Evolutionary conservation across 345 rosid genomes (phyloP).

Genomic region (Brassica carinata): DNA sequence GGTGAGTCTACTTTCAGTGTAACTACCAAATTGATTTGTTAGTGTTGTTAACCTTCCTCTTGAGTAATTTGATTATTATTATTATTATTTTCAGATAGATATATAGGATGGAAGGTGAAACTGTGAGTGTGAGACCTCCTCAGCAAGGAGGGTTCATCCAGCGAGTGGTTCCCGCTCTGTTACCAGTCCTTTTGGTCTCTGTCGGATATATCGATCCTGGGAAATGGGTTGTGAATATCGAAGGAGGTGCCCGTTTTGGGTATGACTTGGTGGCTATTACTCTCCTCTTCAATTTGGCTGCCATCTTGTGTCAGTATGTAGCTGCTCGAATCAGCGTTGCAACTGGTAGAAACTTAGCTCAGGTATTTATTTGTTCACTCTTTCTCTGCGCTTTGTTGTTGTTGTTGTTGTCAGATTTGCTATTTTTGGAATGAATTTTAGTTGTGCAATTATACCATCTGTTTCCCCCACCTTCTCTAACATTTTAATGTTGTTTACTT

Average conservation of each 20-base stretch:
- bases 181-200: slow-evolving; percentile 77
- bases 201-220: slow-evolving; percentile 93
- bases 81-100: slow-evolving; percentile 15
- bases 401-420: slow-evolving; percentile 17
- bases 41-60: slow-evolving; percentile 5
- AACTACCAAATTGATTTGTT: slow-evolving; percentile 30
- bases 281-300: slow-evolving; percentile 78
- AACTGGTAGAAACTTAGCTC: slow-evolving; percentile 85
- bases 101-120: slow-evolving; percentile 72
- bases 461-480: neutral
- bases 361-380: slow-evolving; percentile 53
- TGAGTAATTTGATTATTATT: neutral
- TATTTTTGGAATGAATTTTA: neutral
- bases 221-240: slow-evolving; percentile 89
- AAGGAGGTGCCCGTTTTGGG: slow-evolving; percentile 94
- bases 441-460: neutral
- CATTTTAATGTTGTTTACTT: slow-evolving; percentile 27
- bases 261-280: slow-evolving; percentile 61
- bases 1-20: slow-evolving; percentile 19
- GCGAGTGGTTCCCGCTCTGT: slow-evolving; percentile 62
- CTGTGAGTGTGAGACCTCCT: slow-evolving; percentile 44
- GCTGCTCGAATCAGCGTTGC: slow-evolving; percentile 74
- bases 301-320: slow-evolving; percentile 86
- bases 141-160: slow-evolving; percentile 46
- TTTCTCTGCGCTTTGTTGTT: slow-evolving; percentile 7